These are phyloP conservation scores for Rhodotorula glutinis DNA, from an alignment of 1,284 basidiomycete species.

Conservation along the genomic window DNA sequence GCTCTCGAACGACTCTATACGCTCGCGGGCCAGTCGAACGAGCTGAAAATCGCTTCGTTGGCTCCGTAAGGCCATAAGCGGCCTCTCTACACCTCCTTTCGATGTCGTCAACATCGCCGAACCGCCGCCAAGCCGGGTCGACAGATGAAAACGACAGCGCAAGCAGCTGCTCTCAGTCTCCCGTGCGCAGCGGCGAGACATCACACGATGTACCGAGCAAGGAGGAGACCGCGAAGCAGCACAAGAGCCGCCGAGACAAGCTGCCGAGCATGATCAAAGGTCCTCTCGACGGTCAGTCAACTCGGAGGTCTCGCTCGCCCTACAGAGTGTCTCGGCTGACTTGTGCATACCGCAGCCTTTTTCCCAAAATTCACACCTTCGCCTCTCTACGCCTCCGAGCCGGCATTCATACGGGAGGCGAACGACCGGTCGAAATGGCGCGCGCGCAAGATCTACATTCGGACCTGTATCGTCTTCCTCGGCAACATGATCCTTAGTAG, in stretches of 20 bases:
- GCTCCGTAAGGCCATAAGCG: too few species aligned
- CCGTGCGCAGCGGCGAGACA: too few species aligned
- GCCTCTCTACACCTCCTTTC: too few species aligned
- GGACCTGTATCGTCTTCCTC: slow-evolving; percentile 40
- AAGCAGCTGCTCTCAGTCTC: too few species aligned
- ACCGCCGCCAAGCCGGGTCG: too few species aligned
- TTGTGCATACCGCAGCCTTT: slow-evolving; percentile 2
- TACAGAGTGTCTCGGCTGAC: background rate
- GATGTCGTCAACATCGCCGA: too few species aligned
- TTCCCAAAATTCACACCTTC: slow-evolving; percentile 16
- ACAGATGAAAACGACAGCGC: too few species aligned
- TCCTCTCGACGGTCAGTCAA: background rate
- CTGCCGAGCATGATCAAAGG: slow-evolving; percentile 1
- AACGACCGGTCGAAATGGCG: slow-evolving; percentile 19
- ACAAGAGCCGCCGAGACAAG: background rate
- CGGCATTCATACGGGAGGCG: slow-evolving; percentile 3
- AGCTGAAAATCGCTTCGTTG: too few species aligned
- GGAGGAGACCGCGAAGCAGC: background rate
- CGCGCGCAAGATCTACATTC: slow-evolving; percentile 22
- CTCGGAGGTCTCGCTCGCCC: background rate
- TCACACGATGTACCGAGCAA: too few species aligned
- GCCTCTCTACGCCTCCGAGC: background rate
- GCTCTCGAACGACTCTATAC: too few species aligned
- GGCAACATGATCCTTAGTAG: slow-evolving; percentile 42
- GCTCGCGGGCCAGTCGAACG: too few species aligned